phyloP scores from a whole-genome alignment of 2,329 filamentous ascomycete species.

The Alternaria longipes region DNA sequence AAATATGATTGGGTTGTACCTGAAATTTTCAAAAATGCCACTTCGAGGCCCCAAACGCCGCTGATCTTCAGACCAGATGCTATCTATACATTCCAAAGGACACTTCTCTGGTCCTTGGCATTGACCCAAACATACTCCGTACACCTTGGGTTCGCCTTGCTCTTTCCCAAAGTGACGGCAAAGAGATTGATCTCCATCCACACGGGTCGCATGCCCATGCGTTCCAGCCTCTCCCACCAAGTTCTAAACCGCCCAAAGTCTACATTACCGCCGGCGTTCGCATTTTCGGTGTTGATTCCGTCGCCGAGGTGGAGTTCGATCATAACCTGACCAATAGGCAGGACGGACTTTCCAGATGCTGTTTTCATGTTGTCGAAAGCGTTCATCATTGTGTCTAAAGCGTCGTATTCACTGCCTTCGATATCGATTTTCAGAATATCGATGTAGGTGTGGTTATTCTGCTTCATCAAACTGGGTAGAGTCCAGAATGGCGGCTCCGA shows the following conservation, averaged over 20 bases:
- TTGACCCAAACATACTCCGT: constrained; percentile 50
- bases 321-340: constrained; percentile 48
- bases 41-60: neutral
- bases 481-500: constrained; percentile 40
- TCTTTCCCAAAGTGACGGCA: constrained; percentile 37
- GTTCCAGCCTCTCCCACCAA: constrained; percentile 48
- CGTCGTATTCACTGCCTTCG: constrained; percentile 44
- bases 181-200: constrained; percentile 49
- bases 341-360: constrained; percentile 29
- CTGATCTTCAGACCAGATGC: neutral
- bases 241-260: constrained; percentile 39
- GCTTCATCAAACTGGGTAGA: constrained; percentile 39
- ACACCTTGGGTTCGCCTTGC: constrained; percentile 42
- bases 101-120: constrained; percentile 38
- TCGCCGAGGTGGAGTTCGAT: constrained; percentile 45
- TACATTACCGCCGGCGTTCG: constrained; percentile 24
- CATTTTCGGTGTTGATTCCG: constrained; percentile 19
- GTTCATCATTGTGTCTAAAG: constrained; percentile 44
- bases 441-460: constrained; percentile 47
- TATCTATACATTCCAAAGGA: constrained; percentile 36
- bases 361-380: constrained; percentile 32
- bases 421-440: constrained; percentile 49
- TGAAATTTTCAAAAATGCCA: neutral
- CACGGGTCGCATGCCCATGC: constrained; percentile 46
- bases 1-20: neutral